Conservation (phyloP, 331 rosid species). For the Acacia concinna region DNA sequence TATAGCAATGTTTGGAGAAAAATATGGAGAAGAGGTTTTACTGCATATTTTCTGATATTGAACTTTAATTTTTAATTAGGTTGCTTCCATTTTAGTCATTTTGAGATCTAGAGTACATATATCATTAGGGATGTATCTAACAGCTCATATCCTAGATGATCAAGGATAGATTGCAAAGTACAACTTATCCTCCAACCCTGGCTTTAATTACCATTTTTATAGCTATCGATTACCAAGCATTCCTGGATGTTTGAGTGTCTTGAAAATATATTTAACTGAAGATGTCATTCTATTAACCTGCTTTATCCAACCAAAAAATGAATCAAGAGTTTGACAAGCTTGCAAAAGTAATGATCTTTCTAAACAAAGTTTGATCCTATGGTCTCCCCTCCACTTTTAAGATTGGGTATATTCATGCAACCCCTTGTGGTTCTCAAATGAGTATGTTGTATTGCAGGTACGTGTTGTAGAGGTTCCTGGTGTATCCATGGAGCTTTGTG, state of each 20-base stretch:
- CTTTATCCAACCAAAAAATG: conserved; percentile 3
- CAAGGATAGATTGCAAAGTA: conserved; percentile 5
- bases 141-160: conserved; percentile 12
- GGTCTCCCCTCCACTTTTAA: conserved; percentile 9
- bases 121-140: conserved; percentile 14
- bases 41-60: conserved; percentile 21
- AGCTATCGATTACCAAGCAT: conserved; percentile 3
- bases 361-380: conserved; percentile 12
- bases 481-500: conserved; percentile 96
- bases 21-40: conserved; percentile 87
- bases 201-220: conserved; percentile 15
- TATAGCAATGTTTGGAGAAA: conserved; percentile 96
- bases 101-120: conserved; percentile 10
- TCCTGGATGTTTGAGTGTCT: not conserved
- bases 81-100: conserved; percentile 24
- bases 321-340: conserved; percentile 23
- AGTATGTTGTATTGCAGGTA: conserved; percentile 59
- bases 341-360: conserved; percentile 18
- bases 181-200: not conserved
- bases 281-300: conserved; percentile 5
- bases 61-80: conserved; percentile 19
- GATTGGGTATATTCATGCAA: conserved; percentile 7
- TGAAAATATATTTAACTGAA: not conserved
- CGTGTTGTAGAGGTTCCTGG: conserved; percentile 97
- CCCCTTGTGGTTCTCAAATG: conserved; percentile 18